Evolutionary conservation across 2,329 filamentous ascomycete species (phyloP), one percentile per base, ranked within the genome.

Genomic region (Ciborinia camelliae): DNA sequence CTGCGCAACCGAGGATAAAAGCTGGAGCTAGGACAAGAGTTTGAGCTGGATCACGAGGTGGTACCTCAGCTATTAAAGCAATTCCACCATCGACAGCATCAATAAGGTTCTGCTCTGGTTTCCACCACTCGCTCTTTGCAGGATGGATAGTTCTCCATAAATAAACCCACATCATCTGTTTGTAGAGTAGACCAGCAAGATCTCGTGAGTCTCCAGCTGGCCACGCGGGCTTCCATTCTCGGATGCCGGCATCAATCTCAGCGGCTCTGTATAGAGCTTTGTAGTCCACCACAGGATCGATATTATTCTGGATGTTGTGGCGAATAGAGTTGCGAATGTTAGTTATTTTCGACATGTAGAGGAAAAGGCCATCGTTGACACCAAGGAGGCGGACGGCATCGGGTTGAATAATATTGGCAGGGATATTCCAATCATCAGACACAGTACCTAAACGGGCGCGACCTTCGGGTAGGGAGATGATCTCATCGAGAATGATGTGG

Each of bases 361-460:
- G 83, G 73, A 96, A 92, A 2, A 97, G 80, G 1, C 91, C 91
- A 72, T 97, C 92, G 48, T 90, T 86, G 32, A 96, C 88, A 28
- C 92, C 92, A 7, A 96, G 81, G 5, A 96, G 81, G n/a, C 84
- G 81, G 14, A 72, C 72, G 20, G 71, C 66, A 12, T 68, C 69
- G 18, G 69, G 69, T 65, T 72, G 70, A 43, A 72, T 63, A 32
- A 71, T 67, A 35, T 65, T 70, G 41, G 63, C 51, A 8, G 71
- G 68, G 20, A 73, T 61, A 39, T 72, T 70, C 70, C 69, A 72
- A n/a, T 71, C 69, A 41, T 72, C 65, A 7, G 59, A 59, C 8
- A 64, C 60, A 12, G 70, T 63, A 32, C 69, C 52, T 23, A 69
- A 62, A 28, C 69, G n/a, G 77, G 72, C 9, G 76, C 77, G 18